Percentiles rank a stretch among this genome's conserved stretches.
Conservation (phyloP, 345 rosid species). For the Acer campestre region DNA sequence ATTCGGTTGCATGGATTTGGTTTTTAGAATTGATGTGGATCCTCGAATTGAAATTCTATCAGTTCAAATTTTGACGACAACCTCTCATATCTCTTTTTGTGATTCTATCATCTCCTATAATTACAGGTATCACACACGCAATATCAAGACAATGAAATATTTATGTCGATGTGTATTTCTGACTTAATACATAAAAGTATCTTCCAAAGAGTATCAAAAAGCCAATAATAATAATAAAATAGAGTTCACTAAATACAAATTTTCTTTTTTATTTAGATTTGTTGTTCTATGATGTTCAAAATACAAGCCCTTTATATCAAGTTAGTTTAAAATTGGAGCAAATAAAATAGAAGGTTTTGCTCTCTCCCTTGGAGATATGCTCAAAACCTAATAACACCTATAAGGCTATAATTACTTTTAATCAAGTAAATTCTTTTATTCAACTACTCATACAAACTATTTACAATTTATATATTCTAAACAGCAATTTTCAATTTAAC, state of each 20-base stretch:
- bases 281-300: not conserved
- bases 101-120: not conserved
- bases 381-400: not conserved
- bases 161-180: not conserved
- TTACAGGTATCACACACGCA: not conserved
- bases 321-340: not conserved
- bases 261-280: not conserved
- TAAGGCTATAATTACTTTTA: not conserved
- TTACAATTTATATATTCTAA: not conserved
- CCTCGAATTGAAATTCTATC: not conserved
- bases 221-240: not conserved
- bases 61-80: not conserved
- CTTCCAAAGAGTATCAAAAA: not conserved
- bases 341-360: not conserved
- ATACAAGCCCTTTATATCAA: not conserved
- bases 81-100: not conserved
- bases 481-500: not conserved
- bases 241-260: not conserved
- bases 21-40: not conserved
- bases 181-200: no score
- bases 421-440: not conserved
- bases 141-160: not conserved
- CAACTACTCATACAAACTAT: not conserved
- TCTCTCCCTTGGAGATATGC: not conserved
- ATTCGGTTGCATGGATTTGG: no score